A percentile compares a stretch with the other conserved stretches of the same genome.
These are phyloP conservation scores for Aspergillus sp. DNA, from an alignment of 2,329 filamentous ascomycete species.

Conservation along the genomic window DNA sequence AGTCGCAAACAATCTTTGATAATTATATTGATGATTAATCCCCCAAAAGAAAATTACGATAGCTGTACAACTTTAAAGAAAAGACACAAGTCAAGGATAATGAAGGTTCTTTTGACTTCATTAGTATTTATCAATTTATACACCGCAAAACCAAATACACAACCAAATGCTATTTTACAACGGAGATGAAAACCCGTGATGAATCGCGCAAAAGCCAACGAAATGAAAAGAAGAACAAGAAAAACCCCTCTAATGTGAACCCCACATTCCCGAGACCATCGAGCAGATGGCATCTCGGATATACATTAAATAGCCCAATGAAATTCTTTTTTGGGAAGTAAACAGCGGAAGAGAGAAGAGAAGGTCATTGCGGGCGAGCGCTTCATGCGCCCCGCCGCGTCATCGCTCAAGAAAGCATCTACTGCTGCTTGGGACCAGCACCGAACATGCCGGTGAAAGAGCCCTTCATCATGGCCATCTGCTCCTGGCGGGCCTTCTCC, in stretches of 20 bases:
- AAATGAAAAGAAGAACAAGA: neutral
- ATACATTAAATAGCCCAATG: constrained; percentile 22
- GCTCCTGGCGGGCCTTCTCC: constrained; percentile 86
- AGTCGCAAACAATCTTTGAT: too few species aligned
- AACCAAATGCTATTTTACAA: constrained; percentile 40
- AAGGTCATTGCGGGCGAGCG: constrained; percentile 9
- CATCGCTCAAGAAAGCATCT: constrained; percentile 5
- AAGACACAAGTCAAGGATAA: too few species aligned
- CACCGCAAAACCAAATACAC: constrained; percentile 23
- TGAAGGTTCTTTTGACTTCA: neutral
- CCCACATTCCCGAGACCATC: constrained; percentile 25
- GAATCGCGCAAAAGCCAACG: constrained; percentile 24
- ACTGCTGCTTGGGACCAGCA: constrained; percentile 32
- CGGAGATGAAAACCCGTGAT: constrained; percentile 26
- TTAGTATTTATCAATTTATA: constrained; percentile 27
- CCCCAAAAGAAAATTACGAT: too few species aligned
- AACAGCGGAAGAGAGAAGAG: constrained; percentile 3
- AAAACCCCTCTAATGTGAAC: constrained; percentile 28
- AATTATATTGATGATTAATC: too few species aligned
- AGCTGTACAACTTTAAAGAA: too few species aligned
- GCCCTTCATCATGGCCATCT: constrained; percentile 88
- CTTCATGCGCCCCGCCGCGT: neutral
- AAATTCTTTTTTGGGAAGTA: neutral
- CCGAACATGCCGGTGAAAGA: constrained; percentile 64
- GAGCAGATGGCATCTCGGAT: constrained; percentile 16